Evolutionary conservation across 352 stramenopile species (phyloP).

Genomic region (Globisporangium megalacanthum): DNA sequence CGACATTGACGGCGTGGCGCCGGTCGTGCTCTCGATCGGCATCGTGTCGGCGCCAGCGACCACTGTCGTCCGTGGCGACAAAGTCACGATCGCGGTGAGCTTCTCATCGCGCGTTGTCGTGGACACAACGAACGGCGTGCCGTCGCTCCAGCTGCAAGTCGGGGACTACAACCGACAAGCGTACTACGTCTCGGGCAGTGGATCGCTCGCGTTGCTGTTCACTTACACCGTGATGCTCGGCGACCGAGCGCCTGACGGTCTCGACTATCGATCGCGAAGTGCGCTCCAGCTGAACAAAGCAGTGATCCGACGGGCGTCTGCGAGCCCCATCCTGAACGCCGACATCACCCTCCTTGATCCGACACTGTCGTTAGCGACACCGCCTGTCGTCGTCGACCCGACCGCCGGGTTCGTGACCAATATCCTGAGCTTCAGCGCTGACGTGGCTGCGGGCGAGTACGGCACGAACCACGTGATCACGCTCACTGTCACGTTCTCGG

Average conservation of each 20-base stretch:
- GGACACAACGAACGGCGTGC: conserved; percentile 40
- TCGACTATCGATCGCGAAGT: conserved; percentile 47
- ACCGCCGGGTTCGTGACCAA: conserved; percentile 34
- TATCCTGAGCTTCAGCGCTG: conserved; percentile 34
- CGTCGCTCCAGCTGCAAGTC: conserved; percentile 49
- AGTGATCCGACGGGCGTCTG: conserved; percentile 49
- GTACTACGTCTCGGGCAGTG: conserved; percentile 47
- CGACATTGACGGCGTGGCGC: conserved; percentile 40
- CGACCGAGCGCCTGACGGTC: conserved; percentile 32
- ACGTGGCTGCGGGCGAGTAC: conserved; percentile 49
- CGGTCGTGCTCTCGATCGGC: conserved; percentile 36
- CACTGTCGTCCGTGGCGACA: conserved; percentile 35
- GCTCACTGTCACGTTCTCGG: conserved; percentile 62
- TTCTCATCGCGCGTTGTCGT: conserved; percentile 59
- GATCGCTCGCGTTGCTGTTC: conserved; percentile 49
- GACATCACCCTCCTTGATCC: conserved; percentile 47
- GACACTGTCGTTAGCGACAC: conserved; percentile 27
- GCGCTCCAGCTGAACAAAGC: conserved; percentile 60
- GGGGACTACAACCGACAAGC: conserved; percentile 63
- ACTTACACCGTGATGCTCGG: conserved; percentile 59
- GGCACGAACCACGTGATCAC: conserved; percentile 70
- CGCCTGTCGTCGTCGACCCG: conserved; percentile 46
- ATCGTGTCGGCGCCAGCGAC: conserved; percentile 27
- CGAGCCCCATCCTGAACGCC: conserved; percentile 43
- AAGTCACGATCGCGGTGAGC: conserved; percentile 54